Percentiles rank a stretch among this genome's conserved stretches.
Conservation (phyloP, 164 flowering plant genomes). For the Chimonanthus praecox region DNA sequence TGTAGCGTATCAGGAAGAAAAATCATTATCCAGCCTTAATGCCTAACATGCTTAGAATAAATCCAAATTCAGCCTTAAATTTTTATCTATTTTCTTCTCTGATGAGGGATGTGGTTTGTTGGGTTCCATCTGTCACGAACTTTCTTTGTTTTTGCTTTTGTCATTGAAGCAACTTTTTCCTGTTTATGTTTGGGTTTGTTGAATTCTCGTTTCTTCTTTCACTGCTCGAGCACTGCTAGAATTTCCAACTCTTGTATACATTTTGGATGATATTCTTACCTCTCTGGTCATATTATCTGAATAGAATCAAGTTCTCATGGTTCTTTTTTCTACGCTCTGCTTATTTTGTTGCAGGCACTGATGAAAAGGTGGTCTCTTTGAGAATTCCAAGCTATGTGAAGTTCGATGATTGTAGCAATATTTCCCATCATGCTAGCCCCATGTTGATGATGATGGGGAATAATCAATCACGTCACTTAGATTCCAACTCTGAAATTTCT, state of each 20-base stretch:
- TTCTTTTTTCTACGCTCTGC: background rate
- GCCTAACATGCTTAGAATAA: no score
- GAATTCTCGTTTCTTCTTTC: background rate
- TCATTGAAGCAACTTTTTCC: background rate
- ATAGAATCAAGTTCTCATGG: background rate
- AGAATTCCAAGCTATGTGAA: constrained; percentile 13
- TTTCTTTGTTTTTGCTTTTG: background rate
- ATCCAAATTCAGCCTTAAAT: no score
- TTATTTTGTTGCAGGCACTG: constrained; percentile 13
- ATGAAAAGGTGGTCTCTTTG: constrained; percentile 9
- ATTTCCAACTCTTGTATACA: background rate
- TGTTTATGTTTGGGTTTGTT: no score
- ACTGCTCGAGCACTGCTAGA: background rate
- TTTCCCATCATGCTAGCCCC: constrained; percentile 5
- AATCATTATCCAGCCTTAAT: no score
- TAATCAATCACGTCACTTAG: constrained; percentile 26
- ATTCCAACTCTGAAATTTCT: constrained; percentile 41
- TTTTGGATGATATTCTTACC: background rate
- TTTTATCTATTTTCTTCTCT: no score
- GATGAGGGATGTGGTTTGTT: no score
- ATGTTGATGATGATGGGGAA: constrained; percentile 9
- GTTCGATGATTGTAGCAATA: constrained; percentile 13
- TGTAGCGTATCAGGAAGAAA: no score
- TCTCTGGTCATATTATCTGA: background rate
- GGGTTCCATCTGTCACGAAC: background rate